Base-by-base conservation (phyloP, 257 asterid species). In the Ilex asprella region DNA sequence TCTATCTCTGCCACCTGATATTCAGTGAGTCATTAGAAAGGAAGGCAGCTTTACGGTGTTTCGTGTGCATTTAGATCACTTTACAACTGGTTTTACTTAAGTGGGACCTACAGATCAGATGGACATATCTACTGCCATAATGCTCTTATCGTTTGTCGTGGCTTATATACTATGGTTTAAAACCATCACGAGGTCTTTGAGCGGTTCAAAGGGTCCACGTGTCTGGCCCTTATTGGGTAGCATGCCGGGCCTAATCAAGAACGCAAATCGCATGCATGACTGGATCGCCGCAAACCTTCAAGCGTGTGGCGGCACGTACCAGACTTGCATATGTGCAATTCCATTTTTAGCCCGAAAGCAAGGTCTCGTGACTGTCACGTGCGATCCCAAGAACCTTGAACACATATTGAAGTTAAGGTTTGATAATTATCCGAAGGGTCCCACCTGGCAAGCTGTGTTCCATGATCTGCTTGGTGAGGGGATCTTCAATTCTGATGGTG, bases 371-470 rank as follows among this genome's bases (percentile, higher is more conserved):
- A 80, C 89, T 0, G 86, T 80, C 73, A 83, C 89, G 63, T 83
- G 89, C 67, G 86, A 83, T 53, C 86, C 89, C 5, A 83, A 69
- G 69, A 83, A 80, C 56, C 69, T 83, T 32, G 86, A 83, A 76
- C 89, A 83, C 39, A 80, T 83, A 32, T 67, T 83, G 77, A 83
- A 80, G 70, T 58, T 60, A 10, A 74, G 68, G 66, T 83, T 83
- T 6, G 89, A 83, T 59, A 83, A 83, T 67, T 83, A 83, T 65
- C 89, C 86, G 0, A 83, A 83, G 73, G 89, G 89, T 12, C 89
- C 89, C 8, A 80, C 79, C 7, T 83, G 89, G 89, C 89, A 83
- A 65, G 81, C 89, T 3, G 86, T 73, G 56, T 83, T 83, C 50
- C 89, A 83, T 60, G 89, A 83, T 80, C 72, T 83, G 15, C 60